Percentiles rank a stretch among this genome's conserved stretches.
These are phyloP conservation scores for Dactylellina leptospora DNA, from an alignment of 2,329 filamentous ascomycete genomes.

Conservation along the genomic window DNA sequence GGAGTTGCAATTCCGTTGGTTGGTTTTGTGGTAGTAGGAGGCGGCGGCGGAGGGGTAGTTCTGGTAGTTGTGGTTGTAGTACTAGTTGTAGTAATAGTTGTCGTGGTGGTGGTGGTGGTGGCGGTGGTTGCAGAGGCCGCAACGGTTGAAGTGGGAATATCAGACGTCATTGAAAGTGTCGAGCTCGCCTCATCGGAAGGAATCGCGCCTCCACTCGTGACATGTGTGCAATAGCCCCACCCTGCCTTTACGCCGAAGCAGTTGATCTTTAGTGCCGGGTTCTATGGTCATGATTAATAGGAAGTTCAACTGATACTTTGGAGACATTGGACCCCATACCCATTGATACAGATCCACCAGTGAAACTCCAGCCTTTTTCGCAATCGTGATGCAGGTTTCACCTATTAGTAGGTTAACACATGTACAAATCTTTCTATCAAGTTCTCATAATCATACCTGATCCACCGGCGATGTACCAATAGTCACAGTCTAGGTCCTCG, in stretches of 20 bases:
- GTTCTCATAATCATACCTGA: background rate
- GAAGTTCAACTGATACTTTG: background rate
- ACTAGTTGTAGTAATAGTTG: background rate
- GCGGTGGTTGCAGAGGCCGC: background rate
- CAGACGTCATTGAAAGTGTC: background rate
- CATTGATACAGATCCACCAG: background rate
- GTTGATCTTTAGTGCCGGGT: background rate
- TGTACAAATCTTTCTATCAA: background rate
- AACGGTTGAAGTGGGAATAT: background rate
- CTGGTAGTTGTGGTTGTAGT: background rate
- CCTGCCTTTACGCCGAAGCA: background rate
- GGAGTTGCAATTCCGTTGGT: background rate
- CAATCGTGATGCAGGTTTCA: background rate
- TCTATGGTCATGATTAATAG: background rate
- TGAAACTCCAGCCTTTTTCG: background rate
- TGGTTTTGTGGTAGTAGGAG: background rate
- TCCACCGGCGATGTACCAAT: background rate
- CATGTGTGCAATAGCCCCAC: conserved; percentile 9
- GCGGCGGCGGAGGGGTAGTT: background rate
- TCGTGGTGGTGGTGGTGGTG: background rate
- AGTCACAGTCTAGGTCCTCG: background rate
- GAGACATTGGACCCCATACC: background rate
- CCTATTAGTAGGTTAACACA: background rate
- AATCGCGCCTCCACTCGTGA: background rate
- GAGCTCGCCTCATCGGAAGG: background rate